Conservation (phyloP, 1,284 basidiomycete species). For the Blastosporella zonata region DNA sequence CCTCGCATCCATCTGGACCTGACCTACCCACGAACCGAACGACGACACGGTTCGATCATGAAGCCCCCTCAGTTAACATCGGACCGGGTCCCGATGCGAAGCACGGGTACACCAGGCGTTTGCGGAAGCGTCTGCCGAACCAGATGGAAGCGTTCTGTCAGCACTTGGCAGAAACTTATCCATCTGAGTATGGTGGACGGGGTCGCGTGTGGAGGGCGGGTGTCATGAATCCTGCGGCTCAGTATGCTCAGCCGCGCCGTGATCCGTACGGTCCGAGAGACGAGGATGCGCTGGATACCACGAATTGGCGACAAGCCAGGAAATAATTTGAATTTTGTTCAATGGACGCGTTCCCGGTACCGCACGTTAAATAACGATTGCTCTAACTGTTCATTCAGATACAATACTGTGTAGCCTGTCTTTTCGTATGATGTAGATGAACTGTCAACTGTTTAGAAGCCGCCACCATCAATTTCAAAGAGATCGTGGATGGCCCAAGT, state of each 20-base stretch:
- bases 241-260: not conserved
- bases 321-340: not conserved
- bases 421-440: not conserved
- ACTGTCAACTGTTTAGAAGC: not conserved
- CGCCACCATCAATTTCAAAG: slow-evolving; percentile 4
- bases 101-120: slow-evolving; percentile 3
- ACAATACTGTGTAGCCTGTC: not conserved
- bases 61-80: not conserved
- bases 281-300: not conserved
- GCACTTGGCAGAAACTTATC: slow-evolving; percentile 8
- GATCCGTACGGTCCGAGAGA: not conserved
- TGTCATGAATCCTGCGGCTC: not conserved
- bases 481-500: no score
- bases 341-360: not conserved
- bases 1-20: slow-evolving; percentile 5
- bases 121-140: slow-evolving; percentile 12
- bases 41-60: slow-evolving; percentile 11
- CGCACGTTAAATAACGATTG: not conserved
- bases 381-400: not conserved
- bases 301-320: not conserved
- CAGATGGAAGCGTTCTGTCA: slow-evolving; percentile 13
- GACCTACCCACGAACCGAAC: slow-evolving; percentile 2
- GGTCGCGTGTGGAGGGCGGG: slow-evolving; percentile 3
- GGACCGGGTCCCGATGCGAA: slow-evolving; percentile 9
- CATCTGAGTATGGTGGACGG: slow-evolving; percentile 1